phyloP scores from a whole-genome alignment of 75 land plant species.

The Pinus albicaulis region DNA sequence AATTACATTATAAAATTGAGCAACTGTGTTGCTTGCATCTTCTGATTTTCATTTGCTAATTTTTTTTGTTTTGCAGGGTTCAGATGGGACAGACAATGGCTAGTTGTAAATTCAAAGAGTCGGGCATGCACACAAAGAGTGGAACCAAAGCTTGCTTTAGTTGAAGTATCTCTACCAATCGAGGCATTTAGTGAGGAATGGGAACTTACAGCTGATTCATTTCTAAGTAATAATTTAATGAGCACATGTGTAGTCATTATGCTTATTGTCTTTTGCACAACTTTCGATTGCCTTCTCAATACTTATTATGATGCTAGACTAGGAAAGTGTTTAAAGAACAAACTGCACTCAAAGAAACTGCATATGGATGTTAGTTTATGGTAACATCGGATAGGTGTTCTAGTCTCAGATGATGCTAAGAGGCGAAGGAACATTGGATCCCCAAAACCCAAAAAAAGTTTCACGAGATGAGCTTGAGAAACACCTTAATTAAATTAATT shows the following conservation, averaged over 20 bases:
- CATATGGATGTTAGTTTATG: not conserved
- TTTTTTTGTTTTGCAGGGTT: constrained; percentile 51
- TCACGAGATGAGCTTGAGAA: no score
- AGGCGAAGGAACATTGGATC: no score
- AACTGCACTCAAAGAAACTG: not conserved
- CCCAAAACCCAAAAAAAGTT: no score
- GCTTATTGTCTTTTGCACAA: not conserved
- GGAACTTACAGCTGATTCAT: constrained; percentile 50
- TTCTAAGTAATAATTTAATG: constrained; percentile 45
- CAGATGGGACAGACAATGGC: constrained; percentile 94
- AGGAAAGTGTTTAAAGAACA: not conserved
- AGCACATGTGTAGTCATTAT: not conserved
- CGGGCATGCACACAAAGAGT: constrained; percentile 77
- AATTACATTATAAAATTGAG: no score
- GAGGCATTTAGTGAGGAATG: constrained; percentile 59
- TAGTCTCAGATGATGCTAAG: no score
- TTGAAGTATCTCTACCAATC: constrained; percentile 64
- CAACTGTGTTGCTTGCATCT: no score
- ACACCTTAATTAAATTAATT: no score
- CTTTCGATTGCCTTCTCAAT: not conserved
- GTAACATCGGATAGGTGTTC: no score
- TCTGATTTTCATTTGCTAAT: not conserved
- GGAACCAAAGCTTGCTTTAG: constrained; percentile 83
- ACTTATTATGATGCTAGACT: not conserved
- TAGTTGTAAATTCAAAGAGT: constrained; percentile 75